phyloP scores from a whole-genome alignment of 73 alveolate genomes.

The Paramecium pentaurelia region DNA sequence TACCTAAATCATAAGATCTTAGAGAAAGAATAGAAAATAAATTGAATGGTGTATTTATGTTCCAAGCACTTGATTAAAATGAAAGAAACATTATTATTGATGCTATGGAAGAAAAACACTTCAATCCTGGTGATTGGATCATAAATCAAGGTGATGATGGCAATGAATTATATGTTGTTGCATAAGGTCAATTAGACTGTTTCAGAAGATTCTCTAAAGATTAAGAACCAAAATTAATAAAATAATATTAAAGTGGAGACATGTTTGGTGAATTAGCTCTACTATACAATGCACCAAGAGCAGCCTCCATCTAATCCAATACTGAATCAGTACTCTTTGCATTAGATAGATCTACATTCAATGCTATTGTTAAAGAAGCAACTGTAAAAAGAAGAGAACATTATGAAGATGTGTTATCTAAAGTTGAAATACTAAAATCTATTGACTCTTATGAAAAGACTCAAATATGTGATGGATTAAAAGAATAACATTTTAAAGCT shows the following conservation, averaged over 20 bases:
- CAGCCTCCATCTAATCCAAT: conserved; percentile 77
- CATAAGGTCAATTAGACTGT: conserved; percentile 84
- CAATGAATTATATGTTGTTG: conserved; percentile 85
- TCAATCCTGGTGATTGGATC: conserved; percentile 71
- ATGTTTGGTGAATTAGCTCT: conserved; percentile 83
- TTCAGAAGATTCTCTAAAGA: conserved; percentile 59
- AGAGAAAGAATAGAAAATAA: conserved; percentile 68
- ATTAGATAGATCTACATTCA: conserved; percentile 76
- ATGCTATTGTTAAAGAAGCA: conserved; percentile 80
- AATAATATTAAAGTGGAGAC: conserved; percentile 71
- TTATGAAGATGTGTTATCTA: conserved; percentile 79
- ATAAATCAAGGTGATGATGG: conserved; percentile 95
- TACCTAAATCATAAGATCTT: conserved; percentile 80
- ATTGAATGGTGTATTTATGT: conserved; percentile 66
- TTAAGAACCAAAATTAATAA: conserved; percentile 51
- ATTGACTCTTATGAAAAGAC: conserved; percentile 88
- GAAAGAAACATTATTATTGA: conserved; percentile 68
- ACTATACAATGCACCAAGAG: conserved; percentile 76
- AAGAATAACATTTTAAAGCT: conserved; percentile 64
- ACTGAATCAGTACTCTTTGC: conserved; percentile 69
- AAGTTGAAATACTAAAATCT: conserved; percentile 74
- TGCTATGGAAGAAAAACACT: conserved; percentile 71
- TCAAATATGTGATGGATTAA: conserved; percentile 85
- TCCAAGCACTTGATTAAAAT: conserved; percentile 54
- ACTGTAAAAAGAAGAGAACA: conserved; percentile 82